Base-by-base conservation (phyloP, 371 early-diverging fungal genomes). In the Parasitella parasitica region DNA sequence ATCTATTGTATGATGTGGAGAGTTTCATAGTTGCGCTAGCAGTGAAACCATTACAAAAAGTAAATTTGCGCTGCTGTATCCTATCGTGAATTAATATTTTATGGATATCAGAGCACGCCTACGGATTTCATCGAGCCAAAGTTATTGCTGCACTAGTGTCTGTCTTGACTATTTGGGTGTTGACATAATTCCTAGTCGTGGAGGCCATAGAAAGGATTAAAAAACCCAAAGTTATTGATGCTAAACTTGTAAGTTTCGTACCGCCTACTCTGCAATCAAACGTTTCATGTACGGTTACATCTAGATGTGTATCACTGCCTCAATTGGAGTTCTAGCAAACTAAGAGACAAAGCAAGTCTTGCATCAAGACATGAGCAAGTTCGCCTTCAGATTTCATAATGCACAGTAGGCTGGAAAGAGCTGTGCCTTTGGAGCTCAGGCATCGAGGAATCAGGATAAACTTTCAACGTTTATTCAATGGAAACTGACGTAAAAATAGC, bases 51-150 rank as follows among this genome's bases (percentile, higher is more conserved):
- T 83, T 89, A 89, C 90, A 37, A 73, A 82, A 54, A 78, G 86
- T 80, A 75, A 69, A 64, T n/a, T n/a, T n/a, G n/a, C n/a, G n/a
- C n/a, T n/a, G n/a, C n/a, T n/a, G n/a, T n/a, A n/a, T n/a, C n/a
- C n/a, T n/a, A n/a, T n/a, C n/a, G n/a, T n/a, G n/a, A n/a, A n/a
- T n/a, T n/a, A n/a, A n/a, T n/a, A n/a, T n/a, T n/a, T n/a, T n/a
- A n/a, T n/a, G n/a, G n/a, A n/a, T 15, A 18, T 20, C 52, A 60
- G 79, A 67, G 18, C 90, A 89, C 64, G 86, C 92, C 2, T 95
- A 85, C 72, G 94, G 95, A 38, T 95, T 87, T 65, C 86, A 93
- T 59, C 85, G 95, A 34, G 89, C 89, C 35, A 93, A 95, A 72
- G 91, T 94, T 36, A 73, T 95, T 39, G 94, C 93, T 13, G 94